Evolutionary conservation across 305 asterid species (phyloP), one percentile per base, ranked within the genome.

Genomic region (Galium porrigens): DNA sequence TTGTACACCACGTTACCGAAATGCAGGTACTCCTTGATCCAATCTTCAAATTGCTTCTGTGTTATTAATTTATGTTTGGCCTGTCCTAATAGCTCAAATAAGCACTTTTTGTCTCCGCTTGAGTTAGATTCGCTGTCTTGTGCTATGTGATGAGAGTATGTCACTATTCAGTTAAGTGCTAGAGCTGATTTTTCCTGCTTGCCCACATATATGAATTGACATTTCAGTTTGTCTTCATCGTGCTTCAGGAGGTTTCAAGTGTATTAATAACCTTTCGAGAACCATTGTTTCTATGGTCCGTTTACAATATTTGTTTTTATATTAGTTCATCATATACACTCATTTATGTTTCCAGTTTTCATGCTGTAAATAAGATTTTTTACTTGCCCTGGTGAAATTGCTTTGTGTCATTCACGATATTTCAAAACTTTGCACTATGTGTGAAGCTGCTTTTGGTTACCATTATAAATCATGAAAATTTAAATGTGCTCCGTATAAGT

Each of bases 1-100:
- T 87, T 29, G 82, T 78, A 64, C 84, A 83, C 81, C 94, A 89
- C 84, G 97, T 94, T 66, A 94, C 99, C 36, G 92, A 94, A 77
- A 85, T 87, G 92, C 97, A 94, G 99, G 99, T 94, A 15, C 46
- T 46, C 52, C 52, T 32, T 60, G 44, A 0, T 56, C 54, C 9
- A 20, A 9, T 29, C 29, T 29, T 8, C 3, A 6, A 29, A 63
- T 11, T 46, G 25, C 34, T 15, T 63, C 22, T 6, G 25, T 22
- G 1, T 46, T 46, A 7, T 27, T 63, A 48, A 29, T 17, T 29
- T 25, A 6, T 17, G 3, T 0, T 62, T 3, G 39, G 17, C 52
- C 30, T 22, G 12, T 18, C 12, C 20, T 46, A 46, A 46, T 15
- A 46, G 20, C 52, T 46, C 1, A 4, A n/a, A 33, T 20, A 29